Evolutionary conservation across 148 eudicot genomes (phyloP).

Genomic region (Vaccinium darrowii): DNA sequence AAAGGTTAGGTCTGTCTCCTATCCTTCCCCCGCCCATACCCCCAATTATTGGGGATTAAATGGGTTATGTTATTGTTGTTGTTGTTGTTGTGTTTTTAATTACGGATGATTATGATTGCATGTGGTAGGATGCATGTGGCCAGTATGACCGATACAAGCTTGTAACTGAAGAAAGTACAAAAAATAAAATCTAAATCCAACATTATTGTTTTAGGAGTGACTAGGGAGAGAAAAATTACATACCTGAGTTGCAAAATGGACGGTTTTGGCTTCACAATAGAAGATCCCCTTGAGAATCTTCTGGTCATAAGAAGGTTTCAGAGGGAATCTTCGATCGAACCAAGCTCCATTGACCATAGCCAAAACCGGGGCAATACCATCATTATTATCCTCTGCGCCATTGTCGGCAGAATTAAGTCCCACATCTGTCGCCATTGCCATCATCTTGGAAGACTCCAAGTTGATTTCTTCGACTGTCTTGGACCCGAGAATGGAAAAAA

Average conservation of each 20-base stretch:
- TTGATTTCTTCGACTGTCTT: background rate
- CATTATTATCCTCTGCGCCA: background rate
- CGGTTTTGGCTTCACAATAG: background rate
- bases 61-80: too few species aligned
- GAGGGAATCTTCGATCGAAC: background rate
- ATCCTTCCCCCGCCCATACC: too few species aligned
- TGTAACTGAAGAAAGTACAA: too few species aligned
- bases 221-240: background rate
- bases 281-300: background rate
- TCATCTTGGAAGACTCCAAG: background rate
- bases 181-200: too few species aligned
- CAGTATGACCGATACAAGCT: too few species aligned
- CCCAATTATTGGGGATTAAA: too few species aligned
- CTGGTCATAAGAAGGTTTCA: background rate
- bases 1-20: too few species aligned
- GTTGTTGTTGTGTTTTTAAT: too few species aligned
- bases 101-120: too few species aligned
- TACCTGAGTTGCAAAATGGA: background rate
- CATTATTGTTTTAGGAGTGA: background rate
- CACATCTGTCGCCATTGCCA: background rate
- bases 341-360: constrained; percentile 1
- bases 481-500: background rate
- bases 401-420: background rate
- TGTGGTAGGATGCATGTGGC: too few species aligned
- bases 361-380: background rate